Percentiles rank a stretch among this genome's conserved stretches.
phyloP scores from a whole-genome alignment of 176 grass and related monocot genomes.

The Ampelocalamus luodianensis region DNA sequence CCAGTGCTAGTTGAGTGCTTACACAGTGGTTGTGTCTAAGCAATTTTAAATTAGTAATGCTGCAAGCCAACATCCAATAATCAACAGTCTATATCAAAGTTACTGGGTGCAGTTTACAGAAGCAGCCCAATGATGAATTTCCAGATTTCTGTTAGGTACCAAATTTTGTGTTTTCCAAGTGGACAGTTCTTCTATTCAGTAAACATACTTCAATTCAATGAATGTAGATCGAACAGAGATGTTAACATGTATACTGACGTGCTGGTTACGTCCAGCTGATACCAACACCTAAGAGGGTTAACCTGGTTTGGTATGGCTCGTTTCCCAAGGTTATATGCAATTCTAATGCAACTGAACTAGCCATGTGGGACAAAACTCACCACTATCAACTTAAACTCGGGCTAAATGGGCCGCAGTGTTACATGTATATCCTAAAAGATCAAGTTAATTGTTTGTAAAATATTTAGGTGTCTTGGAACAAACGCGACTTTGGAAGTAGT shows the following conservation, averaged over 20 bases:
- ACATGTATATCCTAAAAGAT: not conserved
- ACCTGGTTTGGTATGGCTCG: not conserved
- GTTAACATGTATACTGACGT: not conserved
- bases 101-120: not conserved
- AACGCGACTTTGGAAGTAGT: constrained; percentile 9
- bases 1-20: not conserved
- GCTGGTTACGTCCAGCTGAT: not conserved
- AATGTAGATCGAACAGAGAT: constrained; percentile 15
- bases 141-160: not conserved
- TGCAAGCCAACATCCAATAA: not conserved
- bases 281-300: not conserved
- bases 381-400: not conserved
- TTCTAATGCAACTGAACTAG: not conserved
- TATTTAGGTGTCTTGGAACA: not conserved
- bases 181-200: not conserved
- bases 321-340: not conserved
- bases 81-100: not conserved
- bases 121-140: not conserved
- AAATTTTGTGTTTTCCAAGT: not conserved
- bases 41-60: not conserved
- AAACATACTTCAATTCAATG: not conserved
- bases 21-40: not conserved
- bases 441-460: constrained; percentile 17
- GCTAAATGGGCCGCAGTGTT: not conserved
- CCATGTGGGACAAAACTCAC: not conserved